A percentile compares a stretch with the other conserved stretches of the same genome.
Evolutionary conservation across 768 basidiomycete species (phyloP).

Genomic region (Ephemerocybe angulata): DNA sequence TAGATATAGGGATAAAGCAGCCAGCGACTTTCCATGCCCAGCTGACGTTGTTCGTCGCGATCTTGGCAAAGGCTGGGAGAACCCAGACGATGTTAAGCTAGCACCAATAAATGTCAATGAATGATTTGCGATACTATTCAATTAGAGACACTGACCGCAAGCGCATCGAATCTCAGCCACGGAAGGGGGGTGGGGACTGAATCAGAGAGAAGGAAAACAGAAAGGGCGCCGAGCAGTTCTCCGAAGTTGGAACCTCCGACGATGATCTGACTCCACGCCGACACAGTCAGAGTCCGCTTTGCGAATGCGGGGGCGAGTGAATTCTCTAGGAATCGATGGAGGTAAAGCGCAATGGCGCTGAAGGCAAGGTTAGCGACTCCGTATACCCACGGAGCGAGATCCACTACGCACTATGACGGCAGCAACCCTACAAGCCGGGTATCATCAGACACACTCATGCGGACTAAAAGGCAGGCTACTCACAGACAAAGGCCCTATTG

Average conservation of each 20-base stretch:
- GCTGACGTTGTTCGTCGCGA: conserved; percentile 16
- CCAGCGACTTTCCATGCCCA: conserved; percentile 32
- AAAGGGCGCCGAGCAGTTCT: conserved; percentile 28
- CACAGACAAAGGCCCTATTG: conserved; percentile 27
- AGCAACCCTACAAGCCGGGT: no score
- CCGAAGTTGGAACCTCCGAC: conserved; percentile 34
- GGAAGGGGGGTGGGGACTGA: conserved; percentile 28
- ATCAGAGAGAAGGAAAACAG: conserved; percentile 28
- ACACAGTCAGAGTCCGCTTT: conserved; percentile 24
- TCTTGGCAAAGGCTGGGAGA: conserved; percentile 22
- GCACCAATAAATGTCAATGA: not conserved
- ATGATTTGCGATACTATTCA: not conserved
- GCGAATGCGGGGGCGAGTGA: conserved; percentile 28
- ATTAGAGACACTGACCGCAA: conserved; percentile 16
- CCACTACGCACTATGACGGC: no score
- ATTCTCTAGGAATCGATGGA: conserved; percentile 29
- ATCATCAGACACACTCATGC: no score
- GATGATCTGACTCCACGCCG: conserved; percentile 32
- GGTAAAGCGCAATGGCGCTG: conserved; percentile 28
- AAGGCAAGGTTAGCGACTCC: no score
- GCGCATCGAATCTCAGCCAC: conserved; percentile 28
- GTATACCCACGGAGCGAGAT: no score
- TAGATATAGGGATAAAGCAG: conserved; percentile 30
- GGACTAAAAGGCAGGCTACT: no score
- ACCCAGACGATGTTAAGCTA: conserved; percentile 32